These are phyloP conservation scores for Tanozyma kutaoensis DNA, from an alignment of 805 yeast species.

Conservation along the genomic window DNA sequence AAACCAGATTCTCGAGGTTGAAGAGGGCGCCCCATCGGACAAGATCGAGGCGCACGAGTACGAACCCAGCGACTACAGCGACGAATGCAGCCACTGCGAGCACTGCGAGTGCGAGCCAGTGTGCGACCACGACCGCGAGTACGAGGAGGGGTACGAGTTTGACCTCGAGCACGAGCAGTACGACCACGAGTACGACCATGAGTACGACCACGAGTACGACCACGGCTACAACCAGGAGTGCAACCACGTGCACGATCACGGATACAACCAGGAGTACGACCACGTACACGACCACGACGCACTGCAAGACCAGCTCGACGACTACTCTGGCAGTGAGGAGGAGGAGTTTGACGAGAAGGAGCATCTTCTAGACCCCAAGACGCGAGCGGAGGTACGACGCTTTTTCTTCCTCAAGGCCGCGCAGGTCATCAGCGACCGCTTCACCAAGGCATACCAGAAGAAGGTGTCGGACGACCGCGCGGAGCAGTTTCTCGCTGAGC, in stretches of 20 bases:
- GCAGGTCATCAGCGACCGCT: slow-evolving; percentile 58
- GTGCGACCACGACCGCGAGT: neutral
- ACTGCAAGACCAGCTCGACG: no score
- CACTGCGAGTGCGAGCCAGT: neutral
- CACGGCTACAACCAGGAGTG: no score
- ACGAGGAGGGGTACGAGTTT: slow-evolving; percentile 1
- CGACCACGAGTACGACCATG: slow-evolving; percentile 14
- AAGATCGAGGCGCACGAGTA: slow-evolving; percentile 16
- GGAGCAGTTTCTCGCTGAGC: slow-evolving; percentile 46
- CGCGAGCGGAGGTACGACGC: slow-evolving; percentile 67
- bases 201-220: slow-evolving; percentile 11
- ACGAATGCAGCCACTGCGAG: neutral
- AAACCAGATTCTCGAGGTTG: neutral
- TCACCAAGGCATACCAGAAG: slow-evolving; percentile 66
- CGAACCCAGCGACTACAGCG: slow-evolving; percentile 12
- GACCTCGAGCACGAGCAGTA: neutral
- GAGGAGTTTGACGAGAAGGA: neutral
- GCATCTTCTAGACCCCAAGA: slow-evolving; percentile 33
- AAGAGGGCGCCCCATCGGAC: slow-evolving; percentile 2
- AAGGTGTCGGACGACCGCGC: slow-evolving; percentile 68
- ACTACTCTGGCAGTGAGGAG: no score
- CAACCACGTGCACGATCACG: no score
- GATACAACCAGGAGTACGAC: no score
- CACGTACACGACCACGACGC: no score
- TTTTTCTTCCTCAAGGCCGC: slow-evolving; percentile 73